These are phyloP conservation scores for Pseudocercospora vitis DNA, from an alignment of 2,329 filamentous ascomycete species.

Conservation along the genomic window DNA sequence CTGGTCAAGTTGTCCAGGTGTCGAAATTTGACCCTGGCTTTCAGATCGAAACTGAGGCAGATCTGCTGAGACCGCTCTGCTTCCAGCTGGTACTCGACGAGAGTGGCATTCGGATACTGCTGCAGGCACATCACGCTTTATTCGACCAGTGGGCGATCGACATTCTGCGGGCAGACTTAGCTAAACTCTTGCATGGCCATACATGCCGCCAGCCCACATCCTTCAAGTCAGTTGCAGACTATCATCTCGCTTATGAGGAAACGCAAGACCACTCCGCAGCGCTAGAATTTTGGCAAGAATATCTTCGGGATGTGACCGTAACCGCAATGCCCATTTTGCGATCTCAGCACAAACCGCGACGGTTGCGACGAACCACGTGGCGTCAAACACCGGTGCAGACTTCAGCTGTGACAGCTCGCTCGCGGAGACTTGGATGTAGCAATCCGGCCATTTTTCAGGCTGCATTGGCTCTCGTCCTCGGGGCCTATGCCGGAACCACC, in stretches of 20 bases:
- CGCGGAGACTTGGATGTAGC: constrained; percentile 48
- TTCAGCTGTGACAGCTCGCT: constrained; percentile 12
- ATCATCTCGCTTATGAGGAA: constrained; percentile 39
- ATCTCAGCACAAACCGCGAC: constrained; percentile 33
- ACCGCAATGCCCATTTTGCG: constrained; percentile 60
- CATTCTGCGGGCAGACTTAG: constrained; percentile 71
- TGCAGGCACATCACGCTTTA: constrained; percentile 75
- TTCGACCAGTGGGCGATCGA: constrained; percentile 90
- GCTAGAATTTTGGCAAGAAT: constrained; percentile 67
- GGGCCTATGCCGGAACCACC: constrained; percentile 60
- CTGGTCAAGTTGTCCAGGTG: constrained; percentile 33
- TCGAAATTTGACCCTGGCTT: constrained; percentile 25
- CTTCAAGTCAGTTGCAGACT: constrained; percentile 61
- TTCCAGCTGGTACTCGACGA: constrained; percentile 54
- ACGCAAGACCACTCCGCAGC: background rate
- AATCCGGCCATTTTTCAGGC: constrained; percentile 75
- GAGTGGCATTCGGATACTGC: constrained; percentile 38
- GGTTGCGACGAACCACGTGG: constrained; percentile 29
- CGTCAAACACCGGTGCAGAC: constrained; percentile 16
- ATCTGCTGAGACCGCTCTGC: constrained; percentile 59
- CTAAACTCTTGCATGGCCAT: constrained; percentile 47
- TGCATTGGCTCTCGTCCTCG: constrained; percentile 65
- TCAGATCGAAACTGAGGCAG: constrained; percentile 29
- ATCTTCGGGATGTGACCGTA: constrained; percentile 60
- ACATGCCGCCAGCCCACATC: constrained; percentile 50